A percentile compares a stretch with the other conserved stretches of the same genome.
phyloP scores from a whole-genome alignment of 1,139 yeast species.

The Williopsis jadinii region DNA sequence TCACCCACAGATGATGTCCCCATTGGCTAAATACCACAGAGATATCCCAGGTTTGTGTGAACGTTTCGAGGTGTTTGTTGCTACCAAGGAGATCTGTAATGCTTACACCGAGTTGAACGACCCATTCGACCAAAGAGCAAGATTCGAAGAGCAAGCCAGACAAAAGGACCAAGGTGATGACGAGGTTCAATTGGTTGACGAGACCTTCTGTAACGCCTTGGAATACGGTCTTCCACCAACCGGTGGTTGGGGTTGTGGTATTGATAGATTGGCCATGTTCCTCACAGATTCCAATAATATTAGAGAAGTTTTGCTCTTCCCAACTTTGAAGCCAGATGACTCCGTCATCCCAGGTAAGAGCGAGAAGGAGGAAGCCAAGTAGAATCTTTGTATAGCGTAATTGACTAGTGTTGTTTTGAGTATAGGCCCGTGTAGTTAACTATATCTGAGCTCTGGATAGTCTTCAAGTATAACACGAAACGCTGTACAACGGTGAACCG shows the following conservation, averaged over 20 bases:
- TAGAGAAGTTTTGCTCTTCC: constrained; percentile 96
- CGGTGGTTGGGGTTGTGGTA: constrained; percentile 99
- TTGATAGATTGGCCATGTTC: constrained; percentile 97
- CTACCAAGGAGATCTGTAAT: constrained; percentile 95
- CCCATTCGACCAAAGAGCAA: constrained; percentile 94
- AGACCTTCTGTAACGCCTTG: constrained; percentile 93
- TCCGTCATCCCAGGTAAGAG: constrained; percentile 13
- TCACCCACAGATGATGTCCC: constrained; percentile 99
- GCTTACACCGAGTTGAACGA: constrained; percentile 99
- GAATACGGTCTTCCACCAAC: constrained; percentile 99
- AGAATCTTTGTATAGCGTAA: no score
- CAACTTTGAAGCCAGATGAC: constrained; percentile 93
- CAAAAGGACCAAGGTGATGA: constrained; percentile 99
- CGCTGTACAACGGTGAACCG: no score
- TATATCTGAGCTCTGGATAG: no score
- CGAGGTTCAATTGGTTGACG: constrained; percentile 95
- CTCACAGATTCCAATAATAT: constrained; percentile 93
- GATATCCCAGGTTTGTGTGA: constrained; percentile 91
- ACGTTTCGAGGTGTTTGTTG: constrained; percentile 97
- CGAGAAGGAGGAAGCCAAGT: no score
- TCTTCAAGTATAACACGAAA: no score
- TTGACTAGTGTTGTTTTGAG: no score
- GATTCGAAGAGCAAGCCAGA: constrained; percentile 98
- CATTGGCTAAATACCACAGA: constrained; percentile 95
- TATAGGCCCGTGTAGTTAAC: no score